Evolutionary conservation across 2,329 filamentous ascomycete genomes (phyloP).

Genomic region (Aspergillus texensis): DNA sequence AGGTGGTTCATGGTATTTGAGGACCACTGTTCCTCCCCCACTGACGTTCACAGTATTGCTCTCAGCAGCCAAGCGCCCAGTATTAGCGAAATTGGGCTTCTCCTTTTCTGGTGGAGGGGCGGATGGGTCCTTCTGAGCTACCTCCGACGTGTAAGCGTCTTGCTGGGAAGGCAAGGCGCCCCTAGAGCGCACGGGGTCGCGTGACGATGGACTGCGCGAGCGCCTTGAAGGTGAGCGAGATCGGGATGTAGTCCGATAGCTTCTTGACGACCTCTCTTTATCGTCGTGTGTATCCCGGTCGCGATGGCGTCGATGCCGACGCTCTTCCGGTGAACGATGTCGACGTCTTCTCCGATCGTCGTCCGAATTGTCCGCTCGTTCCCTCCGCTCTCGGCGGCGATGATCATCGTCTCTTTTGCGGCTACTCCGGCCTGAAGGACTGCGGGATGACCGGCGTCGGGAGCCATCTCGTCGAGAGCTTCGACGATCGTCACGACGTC

Average conservation of each 20-base stretch:
- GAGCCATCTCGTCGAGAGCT: constrained; percentile 31
- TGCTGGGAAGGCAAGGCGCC: constrained; percentile 50
- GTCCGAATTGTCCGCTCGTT: constrained; percentile 27
- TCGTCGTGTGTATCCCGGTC: constrained; percentile 23
- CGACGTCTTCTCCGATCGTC: constrained; percentile 32
- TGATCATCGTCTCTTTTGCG: constrained; percentile 25
- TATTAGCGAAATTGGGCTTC: constrained; percentile 81
- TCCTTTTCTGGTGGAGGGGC: constrained; percentile 58
- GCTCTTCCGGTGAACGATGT: constrained; percentile 29
- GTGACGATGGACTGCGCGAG: constrained; percentile 31
- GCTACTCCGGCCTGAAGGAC: constrained; percentile 27
- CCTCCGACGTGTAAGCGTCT: constrained; percentile 45
- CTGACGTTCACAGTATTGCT: constrained; percentile 72
- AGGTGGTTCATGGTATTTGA: constrained; percentile 95
- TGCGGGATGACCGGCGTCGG: constrained; percentile 28
- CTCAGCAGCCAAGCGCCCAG: constrained; percentile 82
- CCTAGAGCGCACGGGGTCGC: constrained; percentile 34
- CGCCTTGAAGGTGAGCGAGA: constrained; percentile 32
- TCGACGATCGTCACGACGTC: constrained; percentile 29
- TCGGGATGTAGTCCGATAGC: constrained; percentile 27
- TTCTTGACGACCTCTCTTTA: constrained; percentile 25
- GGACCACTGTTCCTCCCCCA: constrained; percentile 71
- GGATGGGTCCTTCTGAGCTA: constrained; percentile 25
- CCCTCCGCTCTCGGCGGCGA: constrained; percentile 27
- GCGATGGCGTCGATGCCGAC: constrained; percentile 30